Base-by-base conservation (phyloP, 2,329 filamentous ascomycete species). In the Trichoderma breve region DNA sequence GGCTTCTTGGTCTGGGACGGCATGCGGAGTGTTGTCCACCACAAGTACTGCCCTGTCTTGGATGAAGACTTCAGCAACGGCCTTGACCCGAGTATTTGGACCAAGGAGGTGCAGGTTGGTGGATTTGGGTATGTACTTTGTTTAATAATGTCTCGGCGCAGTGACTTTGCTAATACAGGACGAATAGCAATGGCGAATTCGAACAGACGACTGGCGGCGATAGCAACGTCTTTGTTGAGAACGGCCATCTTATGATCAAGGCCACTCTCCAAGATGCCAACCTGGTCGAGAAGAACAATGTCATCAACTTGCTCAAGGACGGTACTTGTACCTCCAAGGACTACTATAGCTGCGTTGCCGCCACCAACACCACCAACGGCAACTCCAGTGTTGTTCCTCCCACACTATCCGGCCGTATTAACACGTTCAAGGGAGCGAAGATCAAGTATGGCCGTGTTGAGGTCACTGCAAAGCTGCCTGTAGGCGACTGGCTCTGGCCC, bases 401-500 rank as follows among this genome's bases (percentile, higher is more conserved):
- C 0, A 89, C 92, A 74, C 91, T 89, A 76, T 95, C 93, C 1
- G 93, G 89, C 7, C 91, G 93, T 73, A 89, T 97, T 82, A 92
- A 91, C 82, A 95, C 92, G 71, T 91, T 88, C 78, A 88, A 88
- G 57, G 89, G 91, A 18, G 89, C 89, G 7, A 86, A 83, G 18
- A 93, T 97, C 84, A 93, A 90, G 81, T 97, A 93, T 79, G 93
- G 93, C 62, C 91, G 92, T 57, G 87, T 97, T 67, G 92, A 97
- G 79, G 93, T 97, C 6, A 90, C 87, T 1, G 93, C 93, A 30
- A 91, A 91, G 81, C 83, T 96, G 32, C 93, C 93, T 5, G 81
- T 84, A 62, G 93, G 93, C 69, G 93, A 96, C 82, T 96, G 93
- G 93, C 86, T 97, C 12, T 96, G 93, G 93, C 93, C 93, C 2